Evolutionary conservation across 2,329 filamentous ascomycete species (phyloP).

Genomic region (Fusarium temperatum): DNA sequence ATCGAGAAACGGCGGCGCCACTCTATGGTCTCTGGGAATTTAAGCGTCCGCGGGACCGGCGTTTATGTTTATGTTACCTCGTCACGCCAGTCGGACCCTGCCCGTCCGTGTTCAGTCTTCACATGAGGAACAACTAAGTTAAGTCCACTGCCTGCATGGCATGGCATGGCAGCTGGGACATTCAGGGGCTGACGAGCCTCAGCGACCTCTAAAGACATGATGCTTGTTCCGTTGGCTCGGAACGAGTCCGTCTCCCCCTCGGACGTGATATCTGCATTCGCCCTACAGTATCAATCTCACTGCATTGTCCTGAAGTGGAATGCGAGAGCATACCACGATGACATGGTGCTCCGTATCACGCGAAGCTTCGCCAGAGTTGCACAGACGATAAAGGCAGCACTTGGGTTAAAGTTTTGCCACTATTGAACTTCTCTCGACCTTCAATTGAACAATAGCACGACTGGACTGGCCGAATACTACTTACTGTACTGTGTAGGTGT

Average conservation of each 20-base stretch:
- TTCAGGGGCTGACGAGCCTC: conserved; percentile 23
- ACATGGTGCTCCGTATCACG: conserved; percentile 1
- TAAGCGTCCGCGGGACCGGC: conserved; percentile 6
- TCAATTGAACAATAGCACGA: conserved; percentile 1
- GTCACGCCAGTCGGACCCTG: conserved; percentile 29
- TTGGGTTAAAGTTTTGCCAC: not conserved
- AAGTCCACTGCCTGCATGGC: conserved; percentile 17
- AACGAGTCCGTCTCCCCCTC: conserved; percentile 5
- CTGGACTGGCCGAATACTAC: not conserved
- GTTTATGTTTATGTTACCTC: conserved; percentile 31
- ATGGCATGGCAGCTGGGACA: conserved; percentile 24
- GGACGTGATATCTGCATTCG: conserved; percentile 9
- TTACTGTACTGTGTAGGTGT: not conserved
- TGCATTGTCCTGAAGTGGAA: not conserved
- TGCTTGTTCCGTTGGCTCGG: conserved; percentile 16
- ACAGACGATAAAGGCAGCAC: conserved; percentile 7
- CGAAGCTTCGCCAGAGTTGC: not conserved
- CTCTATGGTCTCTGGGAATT: not conserved
- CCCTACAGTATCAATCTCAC: conserved; percentile 6
- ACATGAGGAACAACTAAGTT: not conserved
- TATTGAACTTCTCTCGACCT: not conserved
- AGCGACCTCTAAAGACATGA: conserved; percentile 2
- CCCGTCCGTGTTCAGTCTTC: not conserved
- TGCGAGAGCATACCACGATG: not conserved
- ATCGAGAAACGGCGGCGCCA: not conserved